These are phyloP conservation scores for Pleodorina starrii DNA, from an alignment of 139 green algal species.

Conservation along the genomic window DNA sequence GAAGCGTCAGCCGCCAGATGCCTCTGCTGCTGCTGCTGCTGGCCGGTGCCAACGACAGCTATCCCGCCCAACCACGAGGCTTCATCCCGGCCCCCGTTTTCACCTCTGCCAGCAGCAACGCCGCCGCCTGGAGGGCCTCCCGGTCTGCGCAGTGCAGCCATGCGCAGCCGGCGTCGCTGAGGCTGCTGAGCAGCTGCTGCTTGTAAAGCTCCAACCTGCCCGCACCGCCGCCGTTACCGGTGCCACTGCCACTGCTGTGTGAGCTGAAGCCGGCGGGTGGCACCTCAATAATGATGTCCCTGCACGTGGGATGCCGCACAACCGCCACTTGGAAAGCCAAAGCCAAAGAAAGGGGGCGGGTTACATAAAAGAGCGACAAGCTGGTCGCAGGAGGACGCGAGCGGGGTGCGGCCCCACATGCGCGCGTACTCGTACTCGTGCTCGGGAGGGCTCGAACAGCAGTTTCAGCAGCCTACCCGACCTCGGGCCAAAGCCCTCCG, in stretches of 20 bases:
- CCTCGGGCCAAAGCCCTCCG: no score
- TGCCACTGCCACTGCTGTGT: neutral
- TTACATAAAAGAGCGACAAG: neutral
- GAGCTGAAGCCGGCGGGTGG: neutral
- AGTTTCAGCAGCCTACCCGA: neutral
- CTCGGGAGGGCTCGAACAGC: neutral
- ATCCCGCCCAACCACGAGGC: neutral
- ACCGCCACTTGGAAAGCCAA: no score
- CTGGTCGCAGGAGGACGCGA: no score
- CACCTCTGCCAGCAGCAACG: conserved; percentile 1
- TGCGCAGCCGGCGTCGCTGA: neutral
- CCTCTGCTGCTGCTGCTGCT: neutral
- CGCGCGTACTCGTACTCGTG: no score
- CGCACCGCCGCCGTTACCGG: neutral
- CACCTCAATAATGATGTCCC: neutral
- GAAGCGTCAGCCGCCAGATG: neutral
- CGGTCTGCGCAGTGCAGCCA: neutral
- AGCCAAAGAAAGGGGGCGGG: no score
- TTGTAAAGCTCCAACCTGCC: neutral
- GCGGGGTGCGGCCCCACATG: no score
- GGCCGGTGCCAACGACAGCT: neutral
- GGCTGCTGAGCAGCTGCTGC: neutral
- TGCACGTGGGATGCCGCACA: neutral
- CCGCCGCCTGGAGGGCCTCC: neutral
- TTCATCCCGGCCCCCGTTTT: no score